Evolutionary conservation across 805 yeast genomes (phyloP), one percentile per base, ranked within the genome.

Genomic region (Lachancea meyersii): DNA sequence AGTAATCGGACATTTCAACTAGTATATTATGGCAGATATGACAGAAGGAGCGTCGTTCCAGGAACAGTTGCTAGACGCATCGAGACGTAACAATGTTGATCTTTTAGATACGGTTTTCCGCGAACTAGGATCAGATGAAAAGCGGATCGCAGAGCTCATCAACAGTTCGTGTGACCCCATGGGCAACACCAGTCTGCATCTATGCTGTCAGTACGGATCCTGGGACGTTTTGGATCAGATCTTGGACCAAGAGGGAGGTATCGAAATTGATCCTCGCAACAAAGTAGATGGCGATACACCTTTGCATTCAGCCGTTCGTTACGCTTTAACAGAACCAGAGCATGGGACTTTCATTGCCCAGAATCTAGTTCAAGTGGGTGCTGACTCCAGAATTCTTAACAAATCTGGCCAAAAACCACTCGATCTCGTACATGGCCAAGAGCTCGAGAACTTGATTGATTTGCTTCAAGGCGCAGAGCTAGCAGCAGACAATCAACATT

Each of bases 281-380:
- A 72, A 79, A 28, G 45, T 74, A 22, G 82, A 82, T 40, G 89
- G 88, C 30, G 89, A 86, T 50, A 86, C 97, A 1, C 97, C 98
- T 11, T 72, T 93, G 49, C 97, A 91, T 63, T 67, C 76, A 48
- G 94, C 96, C 4, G 95, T 82, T 10, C 75, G 75, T 47, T 91
- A 84, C 61, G 72, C 89, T 11, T 69, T 70, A 35, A 80, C 78
- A 20, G 96, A 91, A 57, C 86, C 93, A 0, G 96, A 86, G 46
- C 88, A 83, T 61, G 96, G 95, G 1, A 67, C 72, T 19, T 86
- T 80, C 51, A 70, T 88, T 26, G 77, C 81, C 10, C 95, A 86
- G 55, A 83, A 82, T 59, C 73, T 93, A 48, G 68, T 93, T 31
- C 96, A 89, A 55, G 95, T 94, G 22, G 97, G 98, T 2, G 81